Conservation (phyloP, 345 rosid genomes). For the Excoecaria agallocha region DNA sequence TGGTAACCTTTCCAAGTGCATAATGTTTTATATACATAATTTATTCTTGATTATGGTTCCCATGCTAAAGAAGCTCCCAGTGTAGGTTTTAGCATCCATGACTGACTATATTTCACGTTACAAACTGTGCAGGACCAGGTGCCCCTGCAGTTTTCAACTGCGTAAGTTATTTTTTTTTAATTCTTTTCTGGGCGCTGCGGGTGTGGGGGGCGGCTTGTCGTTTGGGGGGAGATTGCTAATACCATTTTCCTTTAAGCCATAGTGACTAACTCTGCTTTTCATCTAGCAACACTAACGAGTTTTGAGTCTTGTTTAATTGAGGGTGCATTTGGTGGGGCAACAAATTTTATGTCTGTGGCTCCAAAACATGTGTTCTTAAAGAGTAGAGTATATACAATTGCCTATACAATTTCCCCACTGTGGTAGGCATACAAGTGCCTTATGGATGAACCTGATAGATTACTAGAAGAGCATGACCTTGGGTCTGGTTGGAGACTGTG, state of each 20-base stretch:
- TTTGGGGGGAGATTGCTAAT: too few species aligned
- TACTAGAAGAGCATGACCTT: not conserved
- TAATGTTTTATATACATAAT: not conserved
- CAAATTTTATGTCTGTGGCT: not conserved
- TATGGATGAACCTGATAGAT: too few species aligned
- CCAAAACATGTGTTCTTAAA: not conserved
- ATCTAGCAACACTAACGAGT: constrained; percentile 1
- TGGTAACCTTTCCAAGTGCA: constrained; percentile 38
- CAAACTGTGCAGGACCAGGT: constrained; percentile 65
- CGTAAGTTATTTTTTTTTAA: constrained; percentile 51
- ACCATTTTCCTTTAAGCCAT: not conserved
- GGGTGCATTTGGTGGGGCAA: not conserved
- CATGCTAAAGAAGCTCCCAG: not conserved
- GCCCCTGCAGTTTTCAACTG: constrained; percentile 88
- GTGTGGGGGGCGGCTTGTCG: too few species aligned
- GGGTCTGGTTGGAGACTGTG: not conserved
- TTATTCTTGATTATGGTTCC: not conserved
- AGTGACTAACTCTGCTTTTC: not conserved
- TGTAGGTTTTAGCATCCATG: not conserved
- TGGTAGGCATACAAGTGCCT: too few species aligned
- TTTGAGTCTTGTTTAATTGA: not conserved
- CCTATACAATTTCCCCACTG: too few species aligned
- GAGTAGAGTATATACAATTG: too few species aligned
- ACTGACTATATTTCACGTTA: constrained; percentile 14
- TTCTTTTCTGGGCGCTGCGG: too few species aligned